Conservation (phyloP, 2,329 filamentous ascomycete genomes). For the Colletotrichum sp. region DNA sequence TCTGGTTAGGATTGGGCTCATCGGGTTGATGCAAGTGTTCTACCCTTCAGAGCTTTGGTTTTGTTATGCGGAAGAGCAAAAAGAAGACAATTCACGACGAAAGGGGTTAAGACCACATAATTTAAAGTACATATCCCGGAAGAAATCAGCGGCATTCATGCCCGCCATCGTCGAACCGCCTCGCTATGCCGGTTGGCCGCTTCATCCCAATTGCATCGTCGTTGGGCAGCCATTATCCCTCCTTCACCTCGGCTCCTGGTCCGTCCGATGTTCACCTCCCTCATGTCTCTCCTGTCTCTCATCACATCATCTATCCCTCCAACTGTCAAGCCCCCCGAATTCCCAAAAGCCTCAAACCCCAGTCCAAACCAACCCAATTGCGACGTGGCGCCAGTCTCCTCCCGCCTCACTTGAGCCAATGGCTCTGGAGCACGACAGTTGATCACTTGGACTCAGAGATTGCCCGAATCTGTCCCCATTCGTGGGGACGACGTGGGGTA, state of each 20-base stretch:
- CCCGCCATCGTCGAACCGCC: conserved; percentile 8
- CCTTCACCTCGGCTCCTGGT: background rate
- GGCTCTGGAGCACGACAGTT: conserved; percentile 19
- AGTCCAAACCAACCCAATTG: conserved; percentile 15
- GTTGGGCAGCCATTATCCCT: conserved; percentile 24
- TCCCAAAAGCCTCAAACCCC: conserved; percentile 4
- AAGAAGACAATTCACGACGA: background rate
- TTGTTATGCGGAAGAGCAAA: background rate
- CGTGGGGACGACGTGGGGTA: conserved; percentile 21
- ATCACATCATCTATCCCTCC: conserved; percentile 1
- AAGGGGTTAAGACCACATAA: conserved; percentile 2
- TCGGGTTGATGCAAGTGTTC: background rate
- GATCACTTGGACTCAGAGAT: conserved; percentile 19
- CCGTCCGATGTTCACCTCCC: conserved; percentile 6
- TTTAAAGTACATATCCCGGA: background rate
- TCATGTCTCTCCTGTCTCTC: background rate
- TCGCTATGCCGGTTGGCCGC: conserved; percentile 6
- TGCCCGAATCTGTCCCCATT: conserved; percentile 8
- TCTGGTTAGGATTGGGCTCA: background rate
- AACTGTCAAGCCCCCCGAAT: background rate
- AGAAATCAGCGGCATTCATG: conserved; percentile 15
- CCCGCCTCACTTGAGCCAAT: conserved; percentile 20
- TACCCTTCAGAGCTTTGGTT: background rate
- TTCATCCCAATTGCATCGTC: conserved; percentile 5
- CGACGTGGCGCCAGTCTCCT: conserved; percentile 25